Evolutionary conservation across 148 eudicot species (phyloP), one percentile per base, ranked within the genome.

Genomic region (Amaranthus hypochondriacus): DNA sequence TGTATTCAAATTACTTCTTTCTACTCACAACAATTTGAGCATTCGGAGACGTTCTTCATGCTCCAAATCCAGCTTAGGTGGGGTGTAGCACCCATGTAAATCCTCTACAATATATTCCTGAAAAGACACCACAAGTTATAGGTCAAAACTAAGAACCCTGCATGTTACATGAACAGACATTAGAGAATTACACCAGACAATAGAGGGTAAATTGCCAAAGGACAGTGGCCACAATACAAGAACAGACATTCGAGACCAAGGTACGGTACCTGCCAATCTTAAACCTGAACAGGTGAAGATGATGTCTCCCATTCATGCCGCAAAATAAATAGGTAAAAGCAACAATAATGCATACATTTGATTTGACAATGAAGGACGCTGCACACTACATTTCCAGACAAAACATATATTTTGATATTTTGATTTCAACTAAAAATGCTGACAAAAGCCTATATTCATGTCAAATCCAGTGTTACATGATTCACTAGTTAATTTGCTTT

Each of bases 31-130:
- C 21, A 92, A 88, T 81, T 92, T 90, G 53, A 92, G 90, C 84
- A 84, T 87, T 77, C 84, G 86, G 68, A 92, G 86, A 42, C 89
- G 87, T 56, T 80, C 89, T 84, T 90, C 90, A 28, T 88, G 93
- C 70, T 83, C 91, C 2, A 83, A 73, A 61, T 87, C 87, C 80
- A 90, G 82, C 77, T 88, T 88, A 43, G 96, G 91, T 53, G 93
- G 90, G 59, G 87, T 74, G 70, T 92, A 92, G 62, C 81, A 75
- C 56, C 96, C 96, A 56, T 84, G 84, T 44, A 93, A 82, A 79
- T 90, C 98, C 87, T 87, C 88, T 47, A 93, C 96, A 71, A 90
- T 72, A 77, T 90, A 93, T 78, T 90, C 96, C 96, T 89, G 86
- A 53, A 66, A 59, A 66, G 21, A 80, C 52, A 71, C 28, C 60